Conservation (phyloP, 352 stramenopile species). For the Globisporangium canariense region DNA sequence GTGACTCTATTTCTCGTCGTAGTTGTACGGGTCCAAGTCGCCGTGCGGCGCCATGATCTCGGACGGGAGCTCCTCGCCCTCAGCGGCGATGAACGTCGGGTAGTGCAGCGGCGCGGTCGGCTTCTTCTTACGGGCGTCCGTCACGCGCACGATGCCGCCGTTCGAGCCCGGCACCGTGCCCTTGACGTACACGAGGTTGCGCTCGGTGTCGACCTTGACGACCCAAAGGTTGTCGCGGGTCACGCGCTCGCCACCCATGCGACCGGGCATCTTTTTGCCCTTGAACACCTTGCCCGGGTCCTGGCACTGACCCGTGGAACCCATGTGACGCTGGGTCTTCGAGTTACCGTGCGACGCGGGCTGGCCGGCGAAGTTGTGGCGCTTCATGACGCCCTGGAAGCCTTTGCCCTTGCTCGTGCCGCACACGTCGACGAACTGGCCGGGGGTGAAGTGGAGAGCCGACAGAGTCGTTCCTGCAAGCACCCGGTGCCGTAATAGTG, state of each 20-base stretch:
- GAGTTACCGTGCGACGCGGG: constrained; percentile 97
- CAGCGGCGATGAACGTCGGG: constrained; percentile 65
- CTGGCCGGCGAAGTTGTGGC: constrained; percentile 96
- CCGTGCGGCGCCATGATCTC: constrained; percentile 77
- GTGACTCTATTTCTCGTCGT: constrained; percentile 70
- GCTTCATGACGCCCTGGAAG: constrained; percentile 98
- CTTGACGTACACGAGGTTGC: constrained; percentile 94
- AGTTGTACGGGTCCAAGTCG: constrained; percentile 81
- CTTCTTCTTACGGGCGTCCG: constrained; percentile 87
- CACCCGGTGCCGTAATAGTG: not conserved
- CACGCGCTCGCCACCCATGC: constrained; percentile 93
- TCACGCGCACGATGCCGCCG: constrained; percentile 83
- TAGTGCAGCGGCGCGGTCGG: constrained; percentile 59
- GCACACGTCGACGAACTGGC: constrained; percentile 97
- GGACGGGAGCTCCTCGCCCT: constrained; percentile 46
- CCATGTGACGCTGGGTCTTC: constrained; percentile 95
- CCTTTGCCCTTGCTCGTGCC: constrained; percentile 89
- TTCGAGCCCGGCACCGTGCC: constrained; percentile 90
- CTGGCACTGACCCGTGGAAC: constrained; percentile 97
- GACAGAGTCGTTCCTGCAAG: constrained; percentile 83
- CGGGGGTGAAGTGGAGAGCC: constrained; percentile 96
- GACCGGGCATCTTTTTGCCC: constrained; percentile 99
- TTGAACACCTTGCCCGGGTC: constrained; percentile 99
- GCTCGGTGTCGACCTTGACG: constrained; percentile 89
- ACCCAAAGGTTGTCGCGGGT: constrained; percentile 97